These are phyloP conservation scores for Aspergillus heteromorphus DNA, from an alignment of 495 filamentous ascomycete genomes.

Conservation along the genomic window DNA sequence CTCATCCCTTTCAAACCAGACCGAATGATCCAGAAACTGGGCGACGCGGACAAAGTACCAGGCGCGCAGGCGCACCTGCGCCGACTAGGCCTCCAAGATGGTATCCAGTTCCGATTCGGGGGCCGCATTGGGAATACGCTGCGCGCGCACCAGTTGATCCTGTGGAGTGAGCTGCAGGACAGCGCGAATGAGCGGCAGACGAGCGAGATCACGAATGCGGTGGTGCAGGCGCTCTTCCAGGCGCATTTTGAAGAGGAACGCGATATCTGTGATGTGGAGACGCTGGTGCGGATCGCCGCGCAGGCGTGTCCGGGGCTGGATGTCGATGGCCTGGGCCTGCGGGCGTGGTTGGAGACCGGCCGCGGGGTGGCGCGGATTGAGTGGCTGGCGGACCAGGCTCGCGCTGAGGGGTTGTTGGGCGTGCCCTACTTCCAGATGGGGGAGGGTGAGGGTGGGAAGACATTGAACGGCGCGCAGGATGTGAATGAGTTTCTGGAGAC, in stretches of 20 bases:
- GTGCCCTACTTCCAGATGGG: slow-evolving; percentile 17
- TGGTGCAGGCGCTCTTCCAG: slow-evolving; percentile 13
- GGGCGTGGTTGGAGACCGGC: slow-evolving; percentile 9
- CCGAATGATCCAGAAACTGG: slow-evolving; percentile 19
- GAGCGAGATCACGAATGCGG: slow-evolving; percentile 2
- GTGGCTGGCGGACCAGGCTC: background rate
- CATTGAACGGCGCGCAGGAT: slow-evolving; percentile 8
- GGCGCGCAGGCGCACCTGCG: slow-evolving; percentile 13
- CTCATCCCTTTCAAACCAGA: background rate
- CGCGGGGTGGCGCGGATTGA: slow-evolving; percentile 5
- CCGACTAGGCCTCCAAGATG: slow-evolving; percentile 6
- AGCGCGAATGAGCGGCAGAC: too few species aligned
- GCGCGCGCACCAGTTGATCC: slow-evolving; percentile 13
- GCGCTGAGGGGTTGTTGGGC: slow-evolving; percentile 7
- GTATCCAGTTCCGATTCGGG: slow-evolving; percentile 19
- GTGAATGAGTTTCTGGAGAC: slow-evolving; percentile 20
- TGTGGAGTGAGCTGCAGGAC: background rate
- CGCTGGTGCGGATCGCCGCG: background rate
- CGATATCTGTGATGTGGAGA: slow-evolving; percentile 14
- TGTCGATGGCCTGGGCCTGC: slow-evolving; percentile 1
- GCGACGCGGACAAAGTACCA: slow-evolving; percentile 7
- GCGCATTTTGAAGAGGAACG: slow-evolving; percentile 19
- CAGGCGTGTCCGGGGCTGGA: slow-evolving; percentile 9
- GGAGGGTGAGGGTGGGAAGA: background rate
- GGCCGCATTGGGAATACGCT: slow-evolving; percentile 21